Conservation (phyloP, 495 filamentous ascomycete species). For the Trichocladium antarcticum region DNA sequence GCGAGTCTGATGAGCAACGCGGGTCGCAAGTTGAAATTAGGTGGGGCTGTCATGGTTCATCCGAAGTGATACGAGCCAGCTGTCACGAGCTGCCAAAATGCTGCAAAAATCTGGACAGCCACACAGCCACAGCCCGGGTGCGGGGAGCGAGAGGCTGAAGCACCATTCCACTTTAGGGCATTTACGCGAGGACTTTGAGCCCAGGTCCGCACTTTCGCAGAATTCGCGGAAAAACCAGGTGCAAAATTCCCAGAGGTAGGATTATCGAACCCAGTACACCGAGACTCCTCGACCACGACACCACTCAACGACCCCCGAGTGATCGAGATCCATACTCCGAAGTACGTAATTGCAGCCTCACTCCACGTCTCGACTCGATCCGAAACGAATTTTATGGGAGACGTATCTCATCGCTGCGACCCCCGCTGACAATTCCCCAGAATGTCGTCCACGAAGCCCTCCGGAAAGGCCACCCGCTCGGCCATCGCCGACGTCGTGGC, state of each 20-base stretch:
- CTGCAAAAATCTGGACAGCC: neutral
- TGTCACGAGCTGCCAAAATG: slow-evolving; percentile 2
- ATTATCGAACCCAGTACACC: slow-evolving; percentile 22
- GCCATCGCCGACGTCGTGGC: slow-evolving; percentile 97
- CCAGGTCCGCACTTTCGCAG: slow-evolving; percentile 29
- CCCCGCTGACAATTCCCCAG: slow-evolving; percentile 18
- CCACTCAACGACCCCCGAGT: slow-evolving; percentile 21
- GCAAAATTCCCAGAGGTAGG: slow-evolving; percentile 25
- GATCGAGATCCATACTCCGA: slow-evolving; percentile 23
- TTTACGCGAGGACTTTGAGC: slow-evolving; percentile 21
- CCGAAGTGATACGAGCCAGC: neutral
- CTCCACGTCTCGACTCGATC: neutral
- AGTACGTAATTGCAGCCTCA: slow-evolving; percentile 21
- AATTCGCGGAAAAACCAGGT: slow-evolving; percentile 25
- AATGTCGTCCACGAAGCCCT: slow-evolving; percentile 63
- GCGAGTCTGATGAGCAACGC: slow-evolving; percentile 6
- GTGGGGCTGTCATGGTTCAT: slow-evolving; percentile 1
- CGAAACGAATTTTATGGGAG: neutral
- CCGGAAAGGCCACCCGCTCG: slow-evolving; percentile 69
- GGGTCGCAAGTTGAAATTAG: slow-evolving; percentile 6
- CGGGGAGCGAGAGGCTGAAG: slow-evolving; percentile 1
- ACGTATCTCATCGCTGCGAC: neutral
- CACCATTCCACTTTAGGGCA: slow-evolving; percentile 19
- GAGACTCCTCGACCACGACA: slow-evolving; percentile 29
- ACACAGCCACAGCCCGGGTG: slow-evolving; percentile 1